Conservation (phyloP, 1,139 yeast genomes). For the Yamadazyma dushanensis region DNA sequence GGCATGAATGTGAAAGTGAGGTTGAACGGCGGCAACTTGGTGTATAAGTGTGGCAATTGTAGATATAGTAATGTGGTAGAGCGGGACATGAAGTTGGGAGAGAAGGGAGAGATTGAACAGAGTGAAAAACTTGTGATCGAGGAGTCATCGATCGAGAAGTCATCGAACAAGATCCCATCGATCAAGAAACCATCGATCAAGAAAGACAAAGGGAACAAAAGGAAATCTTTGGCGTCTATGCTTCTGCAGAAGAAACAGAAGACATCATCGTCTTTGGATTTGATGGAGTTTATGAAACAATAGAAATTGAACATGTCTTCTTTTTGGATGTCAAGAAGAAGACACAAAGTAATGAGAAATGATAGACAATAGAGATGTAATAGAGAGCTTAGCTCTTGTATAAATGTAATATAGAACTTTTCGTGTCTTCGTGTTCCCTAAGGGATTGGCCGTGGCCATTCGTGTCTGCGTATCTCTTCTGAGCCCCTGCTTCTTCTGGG, state of each 20-base stretch:
- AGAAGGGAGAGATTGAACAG: background rate
- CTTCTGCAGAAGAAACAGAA: slow-evolving; percentile 42
- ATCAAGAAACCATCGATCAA: slow-evolving; percentile 23
- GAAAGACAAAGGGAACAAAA: no score
- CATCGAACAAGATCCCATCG: slow-evolving; percentile 15
- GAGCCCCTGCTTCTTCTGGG: no score
- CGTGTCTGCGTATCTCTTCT: no score
- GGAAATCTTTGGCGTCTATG: slow-evolving; percentile 36
- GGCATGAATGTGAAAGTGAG: slow-evolving; percentile 38
- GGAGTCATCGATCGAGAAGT: slow-evolving; percentile 17
- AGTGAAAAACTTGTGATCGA: background rate
- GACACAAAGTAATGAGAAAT: no score
- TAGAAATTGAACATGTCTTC: no score
- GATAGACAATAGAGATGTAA: background rate
- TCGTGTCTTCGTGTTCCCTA: no score
- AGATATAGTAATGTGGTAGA: slow-evolving; percentile 2
- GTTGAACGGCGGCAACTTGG: slow-evolving; percentile 8
- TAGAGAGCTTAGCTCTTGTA: background rate
- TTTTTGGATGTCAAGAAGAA: no score
- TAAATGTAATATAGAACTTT: no score
- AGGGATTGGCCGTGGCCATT: no score
- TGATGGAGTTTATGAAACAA: slow-evolving; percentile 43
- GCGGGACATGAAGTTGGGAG: background rate
- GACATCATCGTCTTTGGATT: slow-evolving; percentile 28
- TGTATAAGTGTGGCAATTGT: slow-evolving; percentile 17